phyloP scores from a whole-genome alignment of 1,284 basidiomycete species.

The Ganoderma sinense region DNA sequence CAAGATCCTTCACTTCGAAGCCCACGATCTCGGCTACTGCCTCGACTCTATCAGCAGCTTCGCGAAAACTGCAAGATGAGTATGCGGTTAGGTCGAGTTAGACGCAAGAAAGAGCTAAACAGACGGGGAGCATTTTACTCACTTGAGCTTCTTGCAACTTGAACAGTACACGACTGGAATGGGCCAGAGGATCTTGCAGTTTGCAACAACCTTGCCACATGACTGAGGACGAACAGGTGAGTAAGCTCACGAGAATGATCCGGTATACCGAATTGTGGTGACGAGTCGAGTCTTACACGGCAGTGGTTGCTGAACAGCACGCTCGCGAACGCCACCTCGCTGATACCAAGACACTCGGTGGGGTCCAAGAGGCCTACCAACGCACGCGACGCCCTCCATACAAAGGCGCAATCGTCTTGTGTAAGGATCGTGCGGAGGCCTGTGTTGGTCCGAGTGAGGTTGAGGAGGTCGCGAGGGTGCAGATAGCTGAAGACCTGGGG shows the following conservation, averaged over 20 bases:
- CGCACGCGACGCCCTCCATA: not conserved
- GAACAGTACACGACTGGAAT: not conserved
- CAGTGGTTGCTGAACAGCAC: slow-evolving; percentile 35
- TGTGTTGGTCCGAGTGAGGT: slow-evolving; percentile 24
- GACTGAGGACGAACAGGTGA: not conserved
- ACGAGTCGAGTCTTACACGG: slow-evolving; percentile 24
- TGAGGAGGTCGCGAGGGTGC: slow-evolving; percentile 26
- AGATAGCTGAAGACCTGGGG: slow-evolving; percentile 25
- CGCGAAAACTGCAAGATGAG: not conserved
- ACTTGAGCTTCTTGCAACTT: not conserved
- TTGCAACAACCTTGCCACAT: not conserved
- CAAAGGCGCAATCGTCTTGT: slow-evolving; percentile 5
- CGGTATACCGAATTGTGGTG: not conserved
- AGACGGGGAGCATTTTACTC: not conserved
- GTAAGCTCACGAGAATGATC: not conserved
- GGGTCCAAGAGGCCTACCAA: not conserved
- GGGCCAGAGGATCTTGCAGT: not conserved
- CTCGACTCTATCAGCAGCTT: no score
- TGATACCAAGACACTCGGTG: slow-evolving; percentile 17
- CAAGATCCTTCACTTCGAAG: not conserved
- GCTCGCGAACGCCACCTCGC: slow-evolving; percentile 37
- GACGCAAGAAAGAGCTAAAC: not conserved
- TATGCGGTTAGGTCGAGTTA: not conserved
- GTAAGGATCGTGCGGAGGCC: slow-evolving; percentile 21
- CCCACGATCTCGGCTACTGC: not conserved